Conservation (phyloP, 2,329 filamentous ascomycete species). For the Colletotrichum viniferum region DNA sequence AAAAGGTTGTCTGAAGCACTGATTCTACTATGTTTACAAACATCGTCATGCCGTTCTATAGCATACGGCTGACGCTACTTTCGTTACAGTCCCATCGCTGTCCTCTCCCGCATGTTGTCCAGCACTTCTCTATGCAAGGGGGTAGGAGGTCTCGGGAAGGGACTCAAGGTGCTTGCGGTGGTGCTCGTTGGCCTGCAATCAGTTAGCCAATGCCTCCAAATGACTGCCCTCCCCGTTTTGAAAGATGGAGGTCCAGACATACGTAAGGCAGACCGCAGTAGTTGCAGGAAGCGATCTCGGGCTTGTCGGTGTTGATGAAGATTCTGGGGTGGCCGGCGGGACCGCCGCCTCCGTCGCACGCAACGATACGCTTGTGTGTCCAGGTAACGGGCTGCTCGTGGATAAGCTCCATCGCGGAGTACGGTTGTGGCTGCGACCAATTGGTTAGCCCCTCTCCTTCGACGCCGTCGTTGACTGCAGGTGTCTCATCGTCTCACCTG, state of each 20-base stretch:
- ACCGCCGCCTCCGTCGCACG: slow-evolving; percentile 92
- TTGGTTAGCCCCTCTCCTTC: neutral
- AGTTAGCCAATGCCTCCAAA: neutral
- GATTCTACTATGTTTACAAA: slow-evolving; percentile 23
- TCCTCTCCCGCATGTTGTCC: neutral
- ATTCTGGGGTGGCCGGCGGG: slow-evolving; percentile 88
- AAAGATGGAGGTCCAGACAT: slow-evolving; percentile 43
- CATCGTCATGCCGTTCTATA: neutral
- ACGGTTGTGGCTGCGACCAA: slow-evolving; percentile 76
- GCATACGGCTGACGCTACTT: neutral
- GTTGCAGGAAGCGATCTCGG: slow-evolving; percentile 85
- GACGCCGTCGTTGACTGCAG: neutral
- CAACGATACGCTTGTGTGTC: slow-evolving; percentile 81
- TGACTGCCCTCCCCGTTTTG: neutral
- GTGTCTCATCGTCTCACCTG: slow-evolving; percentile 68
- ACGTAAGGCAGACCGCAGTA: slow-evolving; percentile 97
- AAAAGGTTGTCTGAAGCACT: slow-evolving; percentile 9
- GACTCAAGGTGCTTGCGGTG: slow-evolving; percentile 85
- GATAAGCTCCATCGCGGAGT: slow-evolving; percentile 92
- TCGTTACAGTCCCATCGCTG: neutral
- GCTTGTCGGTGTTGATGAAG: slow-evolving; percentile 98
- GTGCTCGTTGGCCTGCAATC: slow-evolving; percentile 81
- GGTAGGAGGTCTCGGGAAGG: slow-evolving; percentile 80
- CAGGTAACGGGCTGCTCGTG: slow-evolving; percentile 95
- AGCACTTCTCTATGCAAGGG: slow-evolving; percentile 58